Conservation (phyloP, 176 grass and related monocot genomes). For the Saccharum spontaneum region DNA sequence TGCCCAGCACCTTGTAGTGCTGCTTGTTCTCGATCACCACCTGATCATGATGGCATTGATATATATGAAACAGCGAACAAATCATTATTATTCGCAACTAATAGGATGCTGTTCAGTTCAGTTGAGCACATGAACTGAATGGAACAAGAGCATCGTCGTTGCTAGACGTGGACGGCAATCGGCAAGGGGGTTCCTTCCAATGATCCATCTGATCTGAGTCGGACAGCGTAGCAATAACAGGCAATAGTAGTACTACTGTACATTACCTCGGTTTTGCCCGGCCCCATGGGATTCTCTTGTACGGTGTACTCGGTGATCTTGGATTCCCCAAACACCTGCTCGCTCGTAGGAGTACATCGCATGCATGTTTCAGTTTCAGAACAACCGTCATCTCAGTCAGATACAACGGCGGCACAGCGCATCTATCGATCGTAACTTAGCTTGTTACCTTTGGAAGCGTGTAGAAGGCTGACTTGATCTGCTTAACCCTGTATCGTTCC, state of each 20-base stretch:
- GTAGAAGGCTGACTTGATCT: constrained; percentile 54
- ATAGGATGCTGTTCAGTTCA: background rate
- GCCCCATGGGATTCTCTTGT: background rate
- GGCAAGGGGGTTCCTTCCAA: no score
- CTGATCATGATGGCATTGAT: background rate
- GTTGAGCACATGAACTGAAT: no score
- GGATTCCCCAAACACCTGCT: constrained; percentile 32
- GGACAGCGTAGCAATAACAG: no score
- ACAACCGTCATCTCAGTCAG: background rate
- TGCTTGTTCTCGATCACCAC: constrained; percentile 56
- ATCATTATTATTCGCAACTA: no score
- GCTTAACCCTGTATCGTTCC: constrained; percentile 27
- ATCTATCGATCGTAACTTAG: no score
- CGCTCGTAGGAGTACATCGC: no score
- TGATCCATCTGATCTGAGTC: no score
- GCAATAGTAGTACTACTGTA: no score
- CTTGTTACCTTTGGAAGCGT: constrained; percentile 32
- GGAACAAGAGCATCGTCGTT: no score
- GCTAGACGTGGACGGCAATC: no score
- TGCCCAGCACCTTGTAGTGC: constrained; percentile 48
- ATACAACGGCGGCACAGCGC: no score
- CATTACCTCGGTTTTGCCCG: constrained; percentile 13
- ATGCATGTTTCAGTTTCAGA: background rate
- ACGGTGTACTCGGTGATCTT: constrained; percentile 38
- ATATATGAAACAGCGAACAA: no score